Evolutionary conservation across 495 filamentous ascomycete species (phyloP).

Genomic region (Ramalina intermedia): DNA sequence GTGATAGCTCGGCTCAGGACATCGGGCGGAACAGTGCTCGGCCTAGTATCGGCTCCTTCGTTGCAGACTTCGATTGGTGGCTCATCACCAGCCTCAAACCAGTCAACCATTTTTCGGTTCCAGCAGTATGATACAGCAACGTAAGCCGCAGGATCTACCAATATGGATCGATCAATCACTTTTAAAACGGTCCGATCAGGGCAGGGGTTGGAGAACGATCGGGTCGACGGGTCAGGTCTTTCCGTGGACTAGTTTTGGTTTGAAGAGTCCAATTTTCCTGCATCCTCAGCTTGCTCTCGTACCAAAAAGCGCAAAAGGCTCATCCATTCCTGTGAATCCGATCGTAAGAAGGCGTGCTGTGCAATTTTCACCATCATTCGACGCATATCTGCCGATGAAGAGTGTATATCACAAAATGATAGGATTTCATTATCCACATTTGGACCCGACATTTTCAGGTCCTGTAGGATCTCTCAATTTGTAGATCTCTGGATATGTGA

Average conservation of each 20-base stretch:
- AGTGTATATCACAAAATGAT: not conserved
- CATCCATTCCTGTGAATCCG: not conserved
- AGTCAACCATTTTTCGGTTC: not conserved
- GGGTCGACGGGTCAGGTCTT: not conserved
- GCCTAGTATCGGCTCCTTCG: not conserved
- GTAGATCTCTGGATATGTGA: too few relatives aligned
- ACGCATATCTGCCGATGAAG: not conserved
- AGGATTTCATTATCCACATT: too few relatives aligned
- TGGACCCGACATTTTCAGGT: too few relatives aligned
- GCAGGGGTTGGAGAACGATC: too few relatives aligned
- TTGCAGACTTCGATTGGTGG: not conserved
- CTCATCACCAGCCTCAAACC: not conserved
- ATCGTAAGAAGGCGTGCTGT: not conserved
- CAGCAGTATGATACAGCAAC: constrained; percentile 13
- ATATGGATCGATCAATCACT: not conserved
- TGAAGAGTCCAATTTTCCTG: too few relatives aligned
- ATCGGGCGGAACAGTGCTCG: constrained; percentile 1
- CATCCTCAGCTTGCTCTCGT: not conserved
- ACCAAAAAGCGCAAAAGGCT: not conserved
- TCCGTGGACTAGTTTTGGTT: too few relatives aligned
- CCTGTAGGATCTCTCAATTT: too few relatives aligned
- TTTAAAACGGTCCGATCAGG: not conserved
- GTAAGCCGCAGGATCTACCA: constrained; percentile 1
- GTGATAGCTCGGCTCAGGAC: constrained; percentile 7
- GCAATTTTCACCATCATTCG: not conserved